A percentile compares a stretch with the other conserved stretches of the same genome.
phyloP scores from a whole-genome alignment of 306 rosid species.

The Rosa lucieae region DNA sequence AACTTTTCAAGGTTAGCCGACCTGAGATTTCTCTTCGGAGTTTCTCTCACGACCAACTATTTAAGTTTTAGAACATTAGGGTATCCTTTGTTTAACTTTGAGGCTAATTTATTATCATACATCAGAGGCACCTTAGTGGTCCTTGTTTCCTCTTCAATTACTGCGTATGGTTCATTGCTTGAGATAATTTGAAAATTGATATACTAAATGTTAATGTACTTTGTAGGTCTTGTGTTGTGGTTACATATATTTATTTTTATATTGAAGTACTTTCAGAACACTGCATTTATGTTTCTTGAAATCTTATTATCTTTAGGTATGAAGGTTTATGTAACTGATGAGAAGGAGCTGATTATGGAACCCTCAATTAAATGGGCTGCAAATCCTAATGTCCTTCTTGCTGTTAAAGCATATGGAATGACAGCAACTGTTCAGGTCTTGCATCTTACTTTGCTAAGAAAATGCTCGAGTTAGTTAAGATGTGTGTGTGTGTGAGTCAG shows the following conservation, averaged over 20 bases:
- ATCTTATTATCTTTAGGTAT: conserved; percentile 53
- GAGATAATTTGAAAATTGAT: conserved; percentile 5
- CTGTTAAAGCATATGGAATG: conserved; percentile 80
- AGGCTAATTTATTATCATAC: neutral
- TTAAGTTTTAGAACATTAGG: neutral
- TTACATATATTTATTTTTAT: neutral
- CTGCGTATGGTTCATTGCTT: conserved; percentile 4
- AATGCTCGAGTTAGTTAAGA: conserved; percentile 6
- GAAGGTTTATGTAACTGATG: conserved; percentile 86
- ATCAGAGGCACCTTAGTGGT: conserved; percentile 19
- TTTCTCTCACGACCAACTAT: neutral
- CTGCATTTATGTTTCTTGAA: neutral
- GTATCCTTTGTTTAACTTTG: neutral
- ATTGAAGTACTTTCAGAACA: neutral
- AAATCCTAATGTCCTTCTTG: conserved; percentile 75
- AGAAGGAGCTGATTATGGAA: conserved; percentile 95
- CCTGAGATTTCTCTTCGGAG: conserved; percentile 16
- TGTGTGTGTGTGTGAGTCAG: conserved; percentile 14
- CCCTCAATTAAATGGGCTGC: conserved; percentile 90
- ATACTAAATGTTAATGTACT: conserved; percentile 1
- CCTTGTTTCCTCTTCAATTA: conserved; percentile 5
- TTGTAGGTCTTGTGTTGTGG: conserved; percentile 3
- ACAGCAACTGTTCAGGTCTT: conserved; percentile 84
- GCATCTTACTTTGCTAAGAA: conserved; percentile 5
- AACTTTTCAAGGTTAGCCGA: conserved; percentile 76